Percentiles rank a stretch among this genome's conserved stretches.
These are phyloP conservation scores for Sclerotinia spermophila DNA, from an alignment of 2,329 filamentous ascomycete species.

Conservation along the genomic window DNA sequence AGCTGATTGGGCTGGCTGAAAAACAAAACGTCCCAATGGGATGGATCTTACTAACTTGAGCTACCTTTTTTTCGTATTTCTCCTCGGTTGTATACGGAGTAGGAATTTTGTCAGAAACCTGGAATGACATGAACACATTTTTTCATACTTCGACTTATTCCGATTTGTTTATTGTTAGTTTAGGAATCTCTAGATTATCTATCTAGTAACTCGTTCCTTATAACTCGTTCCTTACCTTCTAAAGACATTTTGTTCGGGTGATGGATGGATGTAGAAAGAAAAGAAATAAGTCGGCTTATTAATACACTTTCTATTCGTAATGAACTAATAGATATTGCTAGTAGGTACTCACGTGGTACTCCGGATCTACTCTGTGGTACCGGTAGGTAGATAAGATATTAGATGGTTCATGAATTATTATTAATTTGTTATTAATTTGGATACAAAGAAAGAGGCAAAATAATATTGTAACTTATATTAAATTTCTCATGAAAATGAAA, in stretches of 20 bases:
- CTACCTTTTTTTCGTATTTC: not conserved
- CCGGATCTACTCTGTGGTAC: too few species aligned
- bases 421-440: not conserved
- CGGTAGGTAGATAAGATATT: not conserved
- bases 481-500: too few species aligned
- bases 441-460: not conserved
- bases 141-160: not conserved
- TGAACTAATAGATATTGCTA: not conserved
- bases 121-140: not conserved
- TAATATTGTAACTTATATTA: not conserved
- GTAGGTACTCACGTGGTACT: too few species aligned
- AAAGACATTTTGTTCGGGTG: not conserved
- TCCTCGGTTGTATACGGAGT: not conserved
- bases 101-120: not conserved
- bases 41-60: not conserved
- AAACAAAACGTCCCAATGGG: not conserved
- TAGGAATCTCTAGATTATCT: too few species aligned
- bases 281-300: too few species aligned
- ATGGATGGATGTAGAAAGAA: not conserved
- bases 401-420: accelerated
- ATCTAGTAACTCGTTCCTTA: too few species aligned
- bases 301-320: not conserved
- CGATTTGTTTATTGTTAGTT: not conserved
- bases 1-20: not conserved
- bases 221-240: not conserved